Evolutionary conservation across 176 grass and related monocot genomes (phyloP).

Genomic region (Oryza meyeriana): DNA sequence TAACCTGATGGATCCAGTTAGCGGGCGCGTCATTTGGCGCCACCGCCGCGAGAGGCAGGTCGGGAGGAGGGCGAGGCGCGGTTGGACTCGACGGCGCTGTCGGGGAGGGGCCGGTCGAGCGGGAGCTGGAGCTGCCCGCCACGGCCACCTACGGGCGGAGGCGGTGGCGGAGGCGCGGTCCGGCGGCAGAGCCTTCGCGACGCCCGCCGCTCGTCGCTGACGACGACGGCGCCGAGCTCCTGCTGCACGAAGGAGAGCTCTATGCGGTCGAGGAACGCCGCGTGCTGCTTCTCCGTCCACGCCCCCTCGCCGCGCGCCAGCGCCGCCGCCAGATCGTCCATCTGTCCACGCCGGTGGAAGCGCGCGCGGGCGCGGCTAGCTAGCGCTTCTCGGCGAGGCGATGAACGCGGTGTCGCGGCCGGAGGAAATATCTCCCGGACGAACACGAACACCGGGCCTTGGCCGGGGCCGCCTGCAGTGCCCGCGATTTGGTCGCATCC

Average conservation of each 20-base stretch:
- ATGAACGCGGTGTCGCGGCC: background rate
- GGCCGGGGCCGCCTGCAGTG: too few species aligned
- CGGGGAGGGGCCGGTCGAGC: conserved; percentile 67
- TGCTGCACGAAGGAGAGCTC: conserved; percentile 75
- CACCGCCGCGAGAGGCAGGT: background rate
- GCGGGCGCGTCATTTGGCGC: conserved; percentile 10
- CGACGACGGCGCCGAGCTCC: conserved; percentile 32
- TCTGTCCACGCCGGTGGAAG: background rate
- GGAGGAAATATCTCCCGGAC: too few species aligned
- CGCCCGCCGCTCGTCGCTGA: conserved; percentile 34
- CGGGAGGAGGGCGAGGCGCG: conserved; percentile 23
- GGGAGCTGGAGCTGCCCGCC: conserved; percentile 23
- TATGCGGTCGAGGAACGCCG: conserved; percentile 76
- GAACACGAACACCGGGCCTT: too few species aligned
- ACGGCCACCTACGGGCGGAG: background rate
- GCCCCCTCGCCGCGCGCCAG: conserved; percentile 9
- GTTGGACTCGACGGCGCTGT: conserved; percentile 90
- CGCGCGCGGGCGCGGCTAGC: background rate
- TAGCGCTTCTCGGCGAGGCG: background rate
- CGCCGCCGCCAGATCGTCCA: conserved; percentile 42
- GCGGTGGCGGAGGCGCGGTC: background rate
- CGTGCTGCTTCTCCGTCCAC: conserved; percentile 93
- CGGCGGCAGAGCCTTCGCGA: conserved; percentile 25
- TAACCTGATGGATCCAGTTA: conserved; percentile 7
- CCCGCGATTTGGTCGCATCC: too few species aligned